Base-by-base conservation (phyloP, 2,329 filamentous ascomycete genomes). In the Emydomyces testavorans region DNA sequence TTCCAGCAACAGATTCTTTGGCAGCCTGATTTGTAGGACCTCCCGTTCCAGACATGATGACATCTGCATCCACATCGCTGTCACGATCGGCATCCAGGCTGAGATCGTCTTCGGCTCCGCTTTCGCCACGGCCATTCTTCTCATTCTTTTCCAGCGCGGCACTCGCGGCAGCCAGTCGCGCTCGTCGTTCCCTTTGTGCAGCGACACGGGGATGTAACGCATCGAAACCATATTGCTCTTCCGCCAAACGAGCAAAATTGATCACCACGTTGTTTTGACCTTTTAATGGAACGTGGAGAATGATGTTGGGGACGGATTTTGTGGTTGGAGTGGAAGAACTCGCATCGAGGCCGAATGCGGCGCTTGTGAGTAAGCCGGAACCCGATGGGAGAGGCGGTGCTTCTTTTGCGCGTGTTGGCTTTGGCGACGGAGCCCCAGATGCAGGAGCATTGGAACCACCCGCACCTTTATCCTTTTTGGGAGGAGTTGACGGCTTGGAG, bases 141-240 rank as follows among this genome's bases (percentile, higher is more conserved):
- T 83, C 81, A 43, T 77, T 79, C 58, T 83, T 80, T 62, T 94
- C 89, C 8, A 95, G 67, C 0, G 85, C 86, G 1, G 86, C 86
- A n/a, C 85, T 83, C 0, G 87, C 88, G 3, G 87, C 88, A 4
- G 86, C 88, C 46, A 95, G 89, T 48, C 88, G 83, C 15, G 87
- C 83, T 57, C 94, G 82, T 48, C 87, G 83, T 58, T 93, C 87
- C 54, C 85, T 82, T 54, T 92, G 86, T 26, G 89, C 89, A 1
- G 92, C 92, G 53, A 93, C 75, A 6, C 89, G 83, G 24, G 92
- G 92, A 62, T 96, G 89, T 29, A 96, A 74, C 0, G 90, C 92
- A 52, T 93, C 88, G 74, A 90, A 94, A 20, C 92, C 92, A 63
- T 95, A 96, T 53, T 83, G 84, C 54, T 93, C 88, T 65, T 94